Evolutionary conservation across 164 flowering plant species (phyloP), one percentile per base, ranked within the genome.

Genomic region (Annona squamosa): DNA sequence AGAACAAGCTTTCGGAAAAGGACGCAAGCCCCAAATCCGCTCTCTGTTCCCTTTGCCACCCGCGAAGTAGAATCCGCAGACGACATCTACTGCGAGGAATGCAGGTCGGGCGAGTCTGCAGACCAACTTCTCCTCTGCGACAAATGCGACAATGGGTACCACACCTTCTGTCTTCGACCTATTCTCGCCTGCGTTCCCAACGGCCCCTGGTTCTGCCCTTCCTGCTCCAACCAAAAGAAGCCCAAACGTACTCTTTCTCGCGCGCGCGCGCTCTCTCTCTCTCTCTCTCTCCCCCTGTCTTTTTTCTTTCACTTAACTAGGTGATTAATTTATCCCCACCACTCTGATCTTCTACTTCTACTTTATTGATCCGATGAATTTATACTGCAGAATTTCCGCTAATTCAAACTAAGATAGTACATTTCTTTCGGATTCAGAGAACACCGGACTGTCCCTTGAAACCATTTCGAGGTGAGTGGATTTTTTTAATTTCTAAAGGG

Each of bases 101-200:
- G 99, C 64, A 88, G 91, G 56, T 91, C 96, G 3, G 98, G 97
- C 0, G 86, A 87, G 4, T 67, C 65, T 2, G 78, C 83, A 0
- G 75, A 81, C 13, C 81, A 93, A 85, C 86, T 95, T n/a, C 86
- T 92, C 41, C 86, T 95, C 2, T 95, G 99, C 78, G 99, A 95
- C 73, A 82, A 82, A 61, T 95, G 99, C 67, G 94, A 92, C 57
- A 79, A 79, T 6, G 98, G 97, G 3, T 95, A 76, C 69, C 99
- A 92, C 68, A 65, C 89, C 46, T 92, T 86, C 72, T 92, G 99
- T 79, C 90, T 90, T 64, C 79, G 85, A 16, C 98, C 98, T 2
- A 84, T 91, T 76, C 85, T 95, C 12, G 88, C 78, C 5, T 71
- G 90, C 13, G 93, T 95, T 7, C 98, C 99, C 63, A 85, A 82